Evolutionary conservation across 345 rosid species (phyloP).

Genomic region (Syzygium aromaticum): DNA sequence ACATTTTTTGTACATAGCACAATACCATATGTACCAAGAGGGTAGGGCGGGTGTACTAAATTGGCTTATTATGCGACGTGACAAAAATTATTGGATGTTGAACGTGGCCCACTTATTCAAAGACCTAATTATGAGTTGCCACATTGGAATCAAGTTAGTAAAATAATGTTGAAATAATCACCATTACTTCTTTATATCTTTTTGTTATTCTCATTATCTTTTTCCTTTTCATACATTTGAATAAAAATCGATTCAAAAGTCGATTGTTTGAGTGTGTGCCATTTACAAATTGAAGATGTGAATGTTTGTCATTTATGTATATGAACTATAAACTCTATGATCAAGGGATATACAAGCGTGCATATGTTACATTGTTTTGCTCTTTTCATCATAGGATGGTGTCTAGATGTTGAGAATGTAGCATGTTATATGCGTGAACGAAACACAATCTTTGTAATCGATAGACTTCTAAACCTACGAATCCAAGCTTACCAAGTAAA

Average conservation of each 20-base stretch:
- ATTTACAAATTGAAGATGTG: neutral
- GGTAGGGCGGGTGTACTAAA: rapidly evolving
- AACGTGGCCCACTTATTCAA: neutral
- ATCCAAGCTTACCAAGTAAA: neutral
- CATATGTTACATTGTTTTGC: rapidly evolving
- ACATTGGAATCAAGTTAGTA: neutral
- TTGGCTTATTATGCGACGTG: neutral
- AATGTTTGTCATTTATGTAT: neutral
- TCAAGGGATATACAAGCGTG: neutral
- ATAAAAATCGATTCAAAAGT: neutral
- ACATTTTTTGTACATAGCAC: neutral
- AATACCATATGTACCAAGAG: neutral
- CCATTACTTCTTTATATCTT: neutral
- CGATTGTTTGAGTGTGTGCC: neutral
- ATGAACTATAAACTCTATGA: neutral
- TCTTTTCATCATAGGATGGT: neutral
- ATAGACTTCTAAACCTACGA: neutral
- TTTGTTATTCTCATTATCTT: neutral
- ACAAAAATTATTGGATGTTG: neutral
- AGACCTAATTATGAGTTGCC: neutral
- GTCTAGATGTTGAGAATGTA: neutral
- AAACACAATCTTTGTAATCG: neutral
- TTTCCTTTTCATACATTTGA: neutral
- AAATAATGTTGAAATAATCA: neutral
- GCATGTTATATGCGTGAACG: rapidly evolving